Evolutionary conservation across 345 rosid species (phyloP).

Genomic region (Gossypium stocksii): DNA sequence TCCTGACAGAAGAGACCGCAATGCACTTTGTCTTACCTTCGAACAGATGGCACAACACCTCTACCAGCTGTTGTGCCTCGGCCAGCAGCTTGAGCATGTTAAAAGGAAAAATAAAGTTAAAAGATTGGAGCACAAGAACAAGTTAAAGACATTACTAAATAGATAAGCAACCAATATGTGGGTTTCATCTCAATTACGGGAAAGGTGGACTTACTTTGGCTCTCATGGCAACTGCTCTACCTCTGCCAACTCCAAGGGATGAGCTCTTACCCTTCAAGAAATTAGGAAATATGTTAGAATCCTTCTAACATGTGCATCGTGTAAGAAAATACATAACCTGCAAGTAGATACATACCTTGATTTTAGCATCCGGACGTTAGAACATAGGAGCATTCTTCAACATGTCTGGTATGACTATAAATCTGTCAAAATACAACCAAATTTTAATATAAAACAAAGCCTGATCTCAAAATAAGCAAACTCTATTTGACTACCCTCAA

Average conservation of each 20-base stretch:
- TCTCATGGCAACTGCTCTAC: conserved; percentile 82
- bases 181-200: background rate
- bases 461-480: background rate
- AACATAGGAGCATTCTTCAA: conserved; percentile 96
- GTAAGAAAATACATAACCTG: background rate
- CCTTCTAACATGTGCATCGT: background rate
- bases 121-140: background rate
- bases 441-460: background rate
- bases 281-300: conserved; percentile 10
- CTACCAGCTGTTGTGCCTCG: conserved; percentile 71
- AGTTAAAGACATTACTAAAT: background rate
- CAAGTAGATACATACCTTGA: conserved; percentile 46
- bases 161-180: background rate
- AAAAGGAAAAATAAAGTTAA: background rate
- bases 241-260: conserved; percentile 84
- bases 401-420: conserved; percentile 99
- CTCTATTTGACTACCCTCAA: background rate
- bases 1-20: background rate
- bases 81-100: conserved; percentile 70
- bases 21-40: conserved; percentile 42
- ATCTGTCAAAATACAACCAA: conserved; percentile 41
- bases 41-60: conserved; percentile 65
- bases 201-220: conserved; percentile 55
- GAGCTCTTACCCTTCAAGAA: conserved; percentile 81
- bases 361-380: conserved; percentile 77